Evolutionary conservation across 371 early-diverging fungal species (phyloP).

Genomic region (Actinomortierella wolfii): DNA sequence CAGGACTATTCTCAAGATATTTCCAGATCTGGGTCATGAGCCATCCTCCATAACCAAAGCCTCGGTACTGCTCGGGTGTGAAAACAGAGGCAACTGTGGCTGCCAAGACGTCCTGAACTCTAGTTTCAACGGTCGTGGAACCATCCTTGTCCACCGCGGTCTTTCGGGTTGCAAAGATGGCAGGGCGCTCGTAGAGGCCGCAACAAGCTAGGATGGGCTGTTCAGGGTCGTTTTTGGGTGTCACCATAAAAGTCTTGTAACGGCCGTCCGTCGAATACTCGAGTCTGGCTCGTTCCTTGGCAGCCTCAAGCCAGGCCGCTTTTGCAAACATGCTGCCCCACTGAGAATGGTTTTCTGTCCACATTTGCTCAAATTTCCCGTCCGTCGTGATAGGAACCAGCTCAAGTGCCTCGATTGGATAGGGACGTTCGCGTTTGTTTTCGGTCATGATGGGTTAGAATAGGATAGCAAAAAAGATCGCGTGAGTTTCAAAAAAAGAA

Average conservation of each 20-base stretch:
- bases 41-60: neutral
- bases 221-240: neutral
- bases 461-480: no score
- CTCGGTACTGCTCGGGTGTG: neutral
- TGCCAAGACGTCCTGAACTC: neutral
- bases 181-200: neutral
- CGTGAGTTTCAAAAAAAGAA: no score
- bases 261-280: neutral
- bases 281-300: neutral
- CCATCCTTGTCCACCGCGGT: neutral
- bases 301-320: neutral
- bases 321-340: neutral
- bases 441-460: no score
- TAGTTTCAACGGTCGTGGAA: neutral
- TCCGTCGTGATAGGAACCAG: neutral
- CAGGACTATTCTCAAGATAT: neutral
- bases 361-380: constrained; percentile 1
- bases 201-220: neutral
- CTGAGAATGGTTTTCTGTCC: neutral
- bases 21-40: constrained; percentile 1
- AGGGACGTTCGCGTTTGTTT: neutral
- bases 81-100: neutral
- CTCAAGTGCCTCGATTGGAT: neutral
- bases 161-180: neutral
- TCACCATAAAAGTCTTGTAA: constrained; percentile 2